Base-by-base conservation (phyloP, 2,329 filamentous ascomycete species). In the Nigrospora sphaerica region DNA sequence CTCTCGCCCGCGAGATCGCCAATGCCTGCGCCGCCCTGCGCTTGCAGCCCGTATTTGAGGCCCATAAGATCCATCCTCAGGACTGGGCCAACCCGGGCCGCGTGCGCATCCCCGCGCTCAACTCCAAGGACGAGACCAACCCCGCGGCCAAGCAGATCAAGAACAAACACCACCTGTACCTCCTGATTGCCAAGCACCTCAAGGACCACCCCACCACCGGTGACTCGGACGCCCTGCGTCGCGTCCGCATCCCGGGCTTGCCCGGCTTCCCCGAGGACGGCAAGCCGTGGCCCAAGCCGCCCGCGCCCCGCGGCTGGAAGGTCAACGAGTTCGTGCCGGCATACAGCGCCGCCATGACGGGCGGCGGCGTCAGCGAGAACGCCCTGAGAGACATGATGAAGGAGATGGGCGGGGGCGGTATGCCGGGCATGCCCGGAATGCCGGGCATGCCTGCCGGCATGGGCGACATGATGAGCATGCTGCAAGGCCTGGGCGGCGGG, bases 21-120 rank as follows among this genome's bases (percentile, higher is more conserved):
- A 85, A 88, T 62, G 92, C 91, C n/a, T 87, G 87, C 65, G 82
- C 83, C 37, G 69, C 75, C 39, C 76, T 95, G 49, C 79, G 84
- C 31, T 71, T 89, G 33, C 77, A 80, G 51, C 83, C 85, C 38
- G 82, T 93, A 9, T 86, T 96, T 64, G 93, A 98, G 70, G 88
- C 91, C 1, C 86, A 86, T 62, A 95, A 95, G 73, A 78, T 83
- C 50, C 93, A 98, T 67, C 93, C 93, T 7, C 92, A 93, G 70
- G 93, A 98, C 72, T 98, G 93, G 93, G 85, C 86, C 47, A 98
- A 98, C 71, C 93, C 93, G 12, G 93, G 93, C 4, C 78, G 93
- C 49, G 88, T 97, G 52, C 83, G 88, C 56, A 81, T 97, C 7
- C 42, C 42, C 18, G 32, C 42, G 9, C 42, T 44, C 42, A 71